Evolutionary conservation across 1,284 basidiomycete genomes (phyloP).

Genomic region (Tranzscheliella williamsii): DNA sequence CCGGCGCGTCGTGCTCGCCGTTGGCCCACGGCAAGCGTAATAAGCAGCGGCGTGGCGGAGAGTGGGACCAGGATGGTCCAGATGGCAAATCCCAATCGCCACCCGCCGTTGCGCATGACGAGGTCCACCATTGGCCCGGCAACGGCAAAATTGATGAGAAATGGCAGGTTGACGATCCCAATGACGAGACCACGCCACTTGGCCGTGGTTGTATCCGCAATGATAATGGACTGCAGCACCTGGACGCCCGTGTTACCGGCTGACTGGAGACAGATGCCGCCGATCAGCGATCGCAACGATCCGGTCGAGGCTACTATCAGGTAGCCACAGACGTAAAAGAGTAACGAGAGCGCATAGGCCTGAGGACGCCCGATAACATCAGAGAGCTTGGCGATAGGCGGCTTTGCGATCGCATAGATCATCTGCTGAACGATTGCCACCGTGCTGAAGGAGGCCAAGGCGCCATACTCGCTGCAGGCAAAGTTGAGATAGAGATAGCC

Average conservation of each 20-base stretch:
- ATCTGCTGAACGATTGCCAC: constrained; percentile 59
- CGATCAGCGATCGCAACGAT: constrained; percentile 66
- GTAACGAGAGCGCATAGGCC: constrained; percentile 68
- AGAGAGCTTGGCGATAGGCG: constrained; percentile 76
- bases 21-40: constrained; percentile 52
- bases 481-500: constrained; percentile 63
- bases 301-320: constrained; percentile 72
- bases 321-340: constrained; percentile 66
- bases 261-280: constrained; percentile 66
- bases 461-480: constrained; percentile 57
- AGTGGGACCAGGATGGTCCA: constrained; percentile 53
- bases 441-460: constrained; percentile 62
- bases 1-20: constrained; percentile 42
- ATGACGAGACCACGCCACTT: constrained; percentile 76
- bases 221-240: constrained; percentile 64
- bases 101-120: constrained; percentile 65
- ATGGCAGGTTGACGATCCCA: constrained; percentile 68
- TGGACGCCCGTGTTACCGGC: constrained; percentile 60
- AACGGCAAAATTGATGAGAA: constrained; percentile 67
- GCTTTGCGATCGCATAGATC: constrained; percentile 72
- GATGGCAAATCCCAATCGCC: constrained; percentile 78
- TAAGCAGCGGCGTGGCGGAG: constrained; percentile 50
- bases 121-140: constrained; percentile 72
- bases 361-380: constrained; percentile 68
- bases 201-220: constrained; percentile 76